Conservation (phyloP, 2,329 filamentous ascomycete species). For the Venturiaceae sp. region DNA sequence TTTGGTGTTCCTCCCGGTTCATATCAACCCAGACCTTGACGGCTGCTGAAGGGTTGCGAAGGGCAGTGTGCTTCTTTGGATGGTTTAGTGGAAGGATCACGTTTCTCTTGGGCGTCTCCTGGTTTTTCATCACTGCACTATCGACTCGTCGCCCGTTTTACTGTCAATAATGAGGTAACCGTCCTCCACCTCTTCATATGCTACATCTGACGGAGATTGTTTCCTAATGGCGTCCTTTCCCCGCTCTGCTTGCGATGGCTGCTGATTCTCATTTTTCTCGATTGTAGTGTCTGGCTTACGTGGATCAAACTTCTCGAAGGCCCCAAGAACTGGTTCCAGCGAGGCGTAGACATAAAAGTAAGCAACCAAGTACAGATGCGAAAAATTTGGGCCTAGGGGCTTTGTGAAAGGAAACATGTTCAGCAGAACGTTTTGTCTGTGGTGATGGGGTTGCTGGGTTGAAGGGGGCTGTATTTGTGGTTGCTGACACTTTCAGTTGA, state of each 20-base stretch:
- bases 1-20: no score
- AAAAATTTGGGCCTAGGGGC: background rate
- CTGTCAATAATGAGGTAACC: no score
- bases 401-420: background rate
- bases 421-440: background rate
- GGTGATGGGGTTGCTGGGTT: background rate
- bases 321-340: background rate
- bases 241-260: background rate
- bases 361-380: background rate
- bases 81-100: no score
- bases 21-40: no score
- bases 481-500: no score
- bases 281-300: background rate
- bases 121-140: no score
- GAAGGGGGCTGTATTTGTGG: background rate
- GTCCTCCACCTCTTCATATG: background rate
- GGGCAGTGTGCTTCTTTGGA: no score
- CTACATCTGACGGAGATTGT: background rate
- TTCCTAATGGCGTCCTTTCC: background rate
- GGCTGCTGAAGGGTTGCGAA: no score
- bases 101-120: no score
- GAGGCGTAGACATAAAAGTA: background rate
- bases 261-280: background rate
- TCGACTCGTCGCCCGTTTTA: no score
- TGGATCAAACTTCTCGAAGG: background rate